Conservation (phyloP, 75 land plant genomes). For the Isoetes taiwanensis region DNA sequence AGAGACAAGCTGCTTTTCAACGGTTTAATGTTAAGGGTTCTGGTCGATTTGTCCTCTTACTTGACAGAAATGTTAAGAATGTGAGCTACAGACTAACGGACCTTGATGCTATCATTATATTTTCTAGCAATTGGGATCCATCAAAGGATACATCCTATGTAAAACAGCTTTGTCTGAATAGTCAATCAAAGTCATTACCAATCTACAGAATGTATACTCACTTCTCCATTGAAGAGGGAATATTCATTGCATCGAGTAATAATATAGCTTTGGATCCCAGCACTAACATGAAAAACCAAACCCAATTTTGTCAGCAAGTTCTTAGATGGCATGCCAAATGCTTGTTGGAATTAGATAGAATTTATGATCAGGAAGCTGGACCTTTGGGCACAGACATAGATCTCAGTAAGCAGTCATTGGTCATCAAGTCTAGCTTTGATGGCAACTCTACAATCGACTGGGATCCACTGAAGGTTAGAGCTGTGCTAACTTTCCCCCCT, state of each 20-base stretch:
- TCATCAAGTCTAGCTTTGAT: too few relatives aligned
- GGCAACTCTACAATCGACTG: too few relatives aligned
- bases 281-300: conserved; percentile 24
- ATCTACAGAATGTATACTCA: conserved; percentile 57
- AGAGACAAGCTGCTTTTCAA: conserved; percentile 40
- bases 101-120: conserved; percentile 54
- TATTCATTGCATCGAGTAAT: conserved; percentile 36
- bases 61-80: conserved; percentile 52
- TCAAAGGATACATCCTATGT: conserved; percentile 48
- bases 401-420: conserved; percentile 1
- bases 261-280: conserved; percentile 26
- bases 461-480: too few relatives aligned
- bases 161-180: conserved; percentile 36
- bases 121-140: conserved; percentile 80
- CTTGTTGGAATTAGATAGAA: too few relatives aligned
- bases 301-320: conserved; percentile 36
- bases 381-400: background rate
- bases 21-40: conserved; percentile 52
- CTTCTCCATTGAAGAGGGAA: conserved; percentile 63
- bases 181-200: conserved; percentile 28
- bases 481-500: conserved; percentile 14
- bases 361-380: too few relatives aligned
- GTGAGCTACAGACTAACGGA: conserved; percentile 43
- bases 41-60: conserved; percentile 54
- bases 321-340: conserved; percentile 76